Evolutionary conservation across 176 grass and related monocot genomes (phyloP).

Genomic region (Eragrostis curvula): DNA sequence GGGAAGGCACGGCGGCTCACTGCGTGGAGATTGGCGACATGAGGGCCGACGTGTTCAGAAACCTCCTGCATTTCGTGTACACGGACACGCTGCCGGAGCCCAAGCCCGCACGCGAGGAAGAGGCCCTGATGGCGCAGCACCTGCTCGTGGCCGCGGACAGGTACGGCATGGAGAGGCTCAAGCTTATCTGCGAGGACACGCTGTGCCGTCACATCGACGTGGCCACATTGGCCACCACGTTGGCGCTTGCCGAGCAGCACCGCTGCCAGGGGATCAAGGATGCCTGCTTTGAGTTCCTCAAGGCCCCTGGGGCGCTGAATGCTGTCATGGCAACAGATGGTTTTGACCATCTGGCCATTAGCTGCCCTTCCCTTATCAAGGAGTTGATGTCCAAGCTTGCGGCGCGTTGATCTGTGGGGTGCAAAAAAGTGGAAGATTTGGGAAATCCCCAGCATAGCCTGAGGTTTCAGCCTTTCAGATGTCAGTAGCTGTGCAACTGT

Average conservation of each 20-base stretch:
- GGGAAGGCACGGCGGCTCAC: background rate
- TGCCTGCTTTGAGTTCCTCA: conserved; percentile 35
- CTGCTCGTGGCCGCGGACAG: conserved; percentile 62
- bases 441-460: no score
- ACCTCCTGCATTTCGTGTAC: conserved; percentile 24
- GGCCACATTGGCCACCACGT: background rate
- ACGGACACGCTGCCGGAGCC: background rate
- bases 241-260: conserved; percentile 40
- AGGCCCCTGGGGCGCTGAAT: background rate
- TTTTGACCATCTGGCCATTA: conserved; percentile 6
- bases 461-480: background rate
- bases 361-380: conserved; percentile 14
- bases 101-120: background rate
- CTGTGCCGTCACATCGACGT: conserved; percentile 25
- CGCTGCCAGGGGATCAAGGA: conserved; percentile 23
- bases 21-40: conserved; percentile 47
- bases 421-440: background rate
- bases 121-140: conserved; percentile 43
- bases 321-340: conserved; percentile 15
- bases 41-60: conserved; percentile 49
- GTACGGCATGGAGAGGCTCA: conserved; percentile 58
- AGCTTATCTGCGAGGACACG: conserved; percentile 45
- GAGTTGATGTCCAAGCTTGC: conserved; percentile 26
- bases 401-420: background rate
- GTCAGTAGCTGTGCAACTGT: background rate